Conservation (phyloP, 1,284 basidiomycete genomes). For the Inonotus hispidus region DNA sequence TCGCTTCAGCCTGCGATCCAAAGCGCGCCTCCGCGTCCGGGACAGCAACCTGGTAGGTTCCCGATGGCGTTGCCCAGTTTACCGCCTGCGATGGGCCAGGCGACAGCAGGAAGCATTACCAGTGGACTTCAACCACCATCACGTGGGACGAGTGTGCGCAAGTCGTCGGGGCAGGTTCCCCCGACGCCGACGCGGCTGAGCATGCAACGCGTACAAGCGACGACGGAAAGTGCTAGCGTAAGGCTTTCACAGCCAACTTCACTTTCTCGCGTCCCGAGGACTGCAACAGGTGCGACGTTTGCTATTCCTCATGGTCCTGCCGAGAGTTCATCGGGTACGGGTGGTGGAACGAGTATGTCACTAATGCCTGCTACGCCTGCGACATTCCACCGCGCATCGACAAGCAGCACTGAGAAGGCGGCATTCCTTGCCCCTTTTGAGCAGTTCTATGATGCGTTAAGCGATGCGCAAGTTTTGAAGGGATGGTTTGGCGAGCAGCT, state of each 20-base stretch:
- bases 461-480: conserved; percentile 69
- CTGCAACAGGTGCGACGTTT: conserved; percentile 7
- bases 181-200: conserved; percentile 66
- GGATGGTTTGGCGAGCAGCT: conserved; percentile 67
- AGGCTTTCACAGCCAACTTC: conserved; percentile 23
- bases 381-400: conserved; percentile 13
- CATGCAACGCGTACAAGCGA: conserved; percentile 33
- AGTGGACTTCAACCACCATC: conserved; percentile 28
- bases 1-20: conserved; percentile 61
- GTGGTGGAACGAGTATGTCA: not conserved
- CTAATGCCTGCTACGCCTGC: conserved; percentile 16
- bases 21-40: conserved; percentile 63
- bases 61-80: conserved; percentile 63
- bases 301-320: not conserved
- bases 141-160: conserved; percentile 3
- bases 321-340: not conserved
- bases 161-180: conserved; percentile 40
- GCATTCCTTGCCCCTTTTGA: conserved; percentile 76
- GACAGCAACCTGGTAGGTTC: conserved; percentile 34
- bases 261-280: conserved; percentile 17
- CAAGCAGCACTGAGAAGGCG: conserved; percentile 40
- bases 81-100: conserved; percentile 43
- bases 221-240: conserved; percentile 11
- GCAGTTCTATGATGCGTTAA: conserved; percentile 70
- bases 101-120: conserved; percentile 30